Base-by-base conservation (phyloP, 2,329 filamentous ascomycete genomes). In the Mollisiaceae sp. region DNA sequence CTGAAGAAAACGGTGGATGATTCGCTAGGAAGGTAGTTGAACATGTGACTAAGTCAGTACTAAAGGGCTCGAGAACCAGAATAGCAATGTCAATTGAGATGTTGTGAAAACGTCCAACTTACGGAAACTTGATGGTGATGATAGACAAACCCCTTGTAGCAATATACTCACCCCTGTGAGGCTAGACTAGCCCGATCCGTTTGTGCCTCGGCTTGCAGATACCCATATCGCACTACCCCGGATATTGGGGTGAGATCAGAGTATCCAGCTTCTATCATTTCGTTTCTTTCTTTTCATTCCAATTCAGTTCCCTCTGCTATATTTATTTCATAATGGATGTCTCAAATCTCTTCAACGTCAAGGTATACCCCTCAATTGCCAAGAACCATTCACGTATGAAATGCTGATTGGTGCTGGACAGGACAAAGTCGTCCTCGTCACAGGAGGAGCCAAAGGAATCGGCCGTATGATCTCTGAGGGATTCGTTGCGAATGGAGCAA, bases 401-500 rank as follows among this genome's bases (percentile, higher is more conserved):
- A n/a, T 22, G 56, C 64, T 63, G 18, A 63, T 27, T 24, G 6
- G 11, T 20, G 35, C 38, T 32, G 14, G 8, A 39, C 20, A 75
- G 75, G 84, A 79, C 75, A 88, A 87, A 79, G 82, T 85, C 60
- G 83, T 86, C 70, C 81, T 87, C 65, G 80, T 87, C 60, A 87
- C 85, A 5, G 85, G 85, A 68, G 83, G 83, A 60, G 84, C 82
- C 55, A 85, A 89, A 74, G 88, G 87, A 69, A 86, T 90, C 68
- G 88, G 88, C 18, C 85, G 84, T 65, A 90, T 90, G 88, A 90
- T 91, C 68, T 85, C 86, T 38, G 81, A 87, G 64, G 88, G 86
- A 64, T 90, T 88, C 77, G 82, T 89, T n/a, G 75, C 80, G 64
- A 89, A 89, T 77, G 86, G 87, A 64, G 84, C 85, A 65, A 89